These are phyloP conservation scores for Coemansia sp. DNA, from an alignment of 192 early-diverging fungal genomes.

Conservation along the genomic window DNA sequence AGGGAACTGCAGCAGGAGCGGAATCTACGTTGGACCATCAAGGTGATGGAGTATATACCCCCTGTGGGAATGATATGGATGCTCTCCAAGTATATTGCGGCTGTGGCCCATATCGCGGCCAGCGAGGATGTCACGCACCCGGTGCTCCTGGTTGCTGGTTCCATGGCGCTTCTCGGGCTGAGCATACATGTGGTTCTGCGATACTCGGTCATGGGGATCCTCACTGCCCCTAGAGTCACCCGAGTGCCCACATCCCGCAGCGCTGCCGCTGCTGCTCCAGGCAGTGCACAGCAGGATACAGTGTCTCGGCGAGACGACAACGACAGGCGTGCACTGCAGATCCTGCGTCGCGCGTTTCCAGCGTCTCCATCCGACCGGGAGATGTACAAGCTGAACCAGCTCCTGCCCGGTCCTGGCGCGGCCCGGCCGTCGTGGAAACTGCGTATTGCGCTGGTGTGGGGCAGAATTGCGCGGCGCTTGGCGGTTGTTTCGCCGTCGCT, in stretches of 20 bases:
- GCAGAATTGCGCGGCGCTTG: conserved; percentile 24
- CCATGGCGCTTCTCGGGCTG: background rate
- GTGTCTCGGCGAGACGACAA: too few species aligned
- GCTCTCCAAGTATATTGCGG: too few species aligned
- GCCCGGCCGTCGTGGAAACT: conserved; percentile 20
- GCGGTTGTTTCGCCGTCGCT: conserved; percentile 26
- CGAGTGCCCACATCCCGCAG: too few species aligned
- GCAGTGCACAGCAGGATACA: too few species aligned
- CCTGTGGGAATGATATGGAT: conserved; percentile 7
- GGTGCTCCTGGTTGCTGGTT: background rate
- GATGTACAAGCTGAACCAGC: conserved; percentile 17
- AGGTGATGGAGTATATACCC: conserved; percentile 15
- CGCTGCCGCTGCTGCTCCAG: too few species aligned
- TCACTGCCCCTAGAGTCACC: conserved; percentile 4
- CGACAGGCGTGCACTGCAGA: conserved; percentile 11
- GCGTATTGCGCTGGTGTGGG: conserved; percentile 29
- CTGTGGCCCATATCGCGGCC: too few species aligned
- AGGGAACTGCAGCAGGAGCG: conserved; percentile 13
- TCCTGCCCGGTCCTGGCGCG: conserved; percentile 5
- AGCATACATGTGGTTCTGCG: conserved; percentile 11
- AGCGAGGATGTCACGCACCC: too few species aligned
- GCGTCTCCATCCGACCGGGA: conserved; percentile 30
- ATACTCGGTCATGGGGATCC: conserved; percentile 24
- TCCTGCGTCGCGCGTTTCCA: conserved; percentile 37
- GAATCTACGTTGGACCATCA: conserved; percentile 4